phyloP scores from a whole-genome alignment of 352 stramenopile genomes.

The Peronospora tabacina region DNA sequence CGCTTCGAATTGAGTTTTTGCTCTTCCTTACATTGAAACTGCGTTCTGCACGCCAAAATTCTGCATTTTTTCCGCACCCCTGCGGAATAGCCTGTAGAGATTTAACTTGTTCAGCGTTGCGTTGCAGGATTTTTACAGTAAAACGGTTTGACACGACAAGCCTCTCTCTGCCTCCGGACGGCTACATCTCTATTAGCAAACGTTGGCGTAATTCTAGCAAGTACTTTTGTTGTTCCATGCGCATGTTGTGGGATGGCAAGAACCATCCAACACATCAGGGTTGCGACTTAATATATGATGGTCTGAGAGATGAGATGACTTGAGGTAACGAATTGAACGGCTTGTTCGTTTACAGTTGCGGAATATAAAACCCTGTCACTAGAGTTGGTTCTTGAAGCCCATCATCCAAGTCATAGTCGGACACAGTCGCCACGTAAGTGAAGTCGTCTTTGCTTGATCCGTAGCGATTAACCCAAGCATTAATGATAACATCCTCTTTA shows the following conservation, averaged over 20 bases:
- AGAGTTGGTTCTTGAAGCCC: constrained; percentile 3
- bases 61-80: no score
- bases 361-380: constrained; percentile 25
- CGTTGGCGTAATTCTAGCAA: neutral
- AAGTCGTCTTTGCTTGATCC: constrained; percentile 21
- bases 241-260: neutral
- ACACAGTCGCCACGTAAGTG: constrained; percentile 24
- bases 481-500: constrained; percentile 6
- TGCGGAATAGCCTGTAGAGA: neutral
- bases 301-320: neutral
- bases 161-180: neutral
- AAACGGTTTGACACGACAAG: neutral
- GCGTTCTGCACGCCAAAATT: no score
- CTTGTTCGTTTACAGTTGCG: constrained; percentile 13
- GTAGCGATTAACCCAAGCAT: constrained; percentile 25
- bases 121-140: neutral
- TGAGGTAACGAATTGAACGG: neutral
- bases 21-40: no score
- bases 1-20: no score
- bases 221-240: neutral
- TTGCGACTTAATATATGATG: neutral
- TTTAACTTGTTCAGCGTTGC: neutral
- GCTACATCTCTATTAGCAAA: neutral
- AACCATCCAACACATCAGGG: neutral
- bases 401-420: constrained; percentile 5